Conservation (phyloP, 352 stramenopile species). For the Phytophthora citricola region DNA sequence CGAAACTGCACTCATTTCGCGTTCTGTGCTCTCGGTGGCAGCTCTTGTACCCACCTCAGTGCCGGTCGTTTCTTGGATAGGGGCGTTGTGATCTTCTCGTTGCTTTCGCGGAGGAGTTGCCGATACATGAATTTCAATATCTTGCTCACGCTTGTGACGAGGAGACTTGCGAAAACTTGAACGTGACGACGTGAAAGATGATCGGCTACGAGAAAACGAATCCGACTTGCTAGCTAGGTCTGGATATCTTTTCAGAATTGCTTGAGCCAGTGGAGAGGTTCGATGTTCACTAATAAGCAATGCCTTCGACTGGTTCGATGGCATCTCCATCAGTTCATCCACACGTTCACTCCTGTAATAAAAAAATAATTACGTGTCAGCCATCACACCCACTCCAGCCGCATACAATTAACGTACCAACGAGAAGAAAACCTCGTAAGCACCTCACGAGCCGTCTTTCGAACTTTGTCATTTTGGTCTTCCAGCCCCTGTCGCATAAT, state of each 20-base stretch:
- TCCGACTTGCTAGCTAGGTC: constrained; percentile 42
- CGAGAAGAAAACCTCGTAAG: constrained; percentile 51
- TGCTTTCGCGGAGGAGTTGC: constrained; percentile 30
- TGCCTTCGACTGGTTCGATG: constrained; percentile 41
- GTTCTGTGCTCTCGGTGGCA: constrained; percentile 4
- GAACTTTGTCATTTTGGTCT: constrained; percentile 50
- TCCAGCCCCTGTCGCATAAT: constrained; percentile 56
- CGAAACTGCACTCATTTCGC: constrained; percentile 6
- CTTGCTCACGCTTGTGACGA: constrained; percentile 29
- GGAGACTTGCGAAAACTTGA: constrained; percentile 34
- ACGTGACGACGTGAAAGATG: constrained; percentile 26
- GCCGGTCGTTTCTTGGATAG: not conserved
- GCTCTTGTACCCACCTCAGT: not conserved
- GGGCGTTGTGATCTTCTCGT: constrained; percentile 7
- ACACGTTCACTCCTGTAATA: constrained; percentile 54
- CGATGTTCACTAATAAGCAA: constrained; percentile 61
- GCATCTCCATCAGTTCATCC: constrained; percentile 57
- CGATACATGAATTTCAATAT: constrained; percentile 43
- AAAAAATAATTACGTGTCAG: not conserved
- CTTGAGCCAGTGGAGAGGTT: constrained; percentile 45
- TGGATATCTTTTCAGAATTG: constrained; percentile 49
- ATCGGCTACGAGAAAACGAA: constrained; percentile 16
- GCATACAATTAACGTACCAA: constrained; percentile 42
- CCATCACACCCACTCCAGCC: not conserved
- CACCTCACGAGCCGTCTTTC: constrained; percentile 51